Base-by-base conservation (phyloP, 805 yeast species). In the Candida odintsovae region DNA sequence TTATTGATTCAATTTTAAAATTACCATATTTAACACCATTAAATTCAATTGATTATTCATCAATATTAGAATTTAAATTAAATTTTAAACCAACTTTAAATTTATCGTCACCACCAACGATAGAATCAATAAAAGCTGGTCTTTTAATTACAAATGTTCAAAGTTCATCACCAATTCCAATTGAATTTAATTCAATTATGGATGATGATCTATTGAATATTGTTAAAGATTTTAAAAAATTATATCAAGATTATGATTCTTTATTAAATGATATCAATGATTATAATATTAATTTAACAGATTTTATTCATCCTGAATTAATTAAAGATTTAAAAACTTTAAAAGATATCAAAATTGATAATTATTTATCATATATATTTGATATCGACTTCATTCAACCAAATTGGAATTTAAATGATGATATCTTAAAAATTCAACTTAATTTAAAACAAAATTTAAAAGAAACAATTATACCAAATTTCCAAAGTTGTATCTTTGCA, bases 401-500 rank as follows among this genome's bases (percentile, higher is more conserved):
- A 49, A 43, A 54, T 39, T 61, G 55, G 33, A 63, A 45, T 35
- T 54, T 50, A 47, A 38, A n/a, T 4, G 48, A 21, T 6, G 13
- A 41, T 7, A 53, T 50, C 46, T 40, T 19, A 3, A 39, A 15
- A 6, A 56, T 78, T 3, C 76, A 78, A 18, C 53, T 80, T 44
- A 62, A 66, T 29, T 61, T 72, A 18, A 53, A 63, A 28, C 69
- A 72, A 40, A 73, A 73, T 45, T 68, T 75, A 35, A 65, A 65
- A 42, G 71, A 76, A 42, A 78, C 81, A 1, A 58, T 83, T 45
- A 59, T 79, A n/a, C 89, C 89, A 1, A 73, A 73, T 45, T 83
- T 82, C 59, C 86, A 82, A 53, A 75, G 73, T 42, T 83, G 89
- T 61, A 63, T 78, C 46, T 68, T 81, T 16, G 75, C 82, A 4